Percentiles rank a stretch among this genome's conserved stretches.
phyloP scores from a whole-genome alignment of 2,329 filamentous ascomycete genomes.

The Arthrobotrys conoides region DNA sequence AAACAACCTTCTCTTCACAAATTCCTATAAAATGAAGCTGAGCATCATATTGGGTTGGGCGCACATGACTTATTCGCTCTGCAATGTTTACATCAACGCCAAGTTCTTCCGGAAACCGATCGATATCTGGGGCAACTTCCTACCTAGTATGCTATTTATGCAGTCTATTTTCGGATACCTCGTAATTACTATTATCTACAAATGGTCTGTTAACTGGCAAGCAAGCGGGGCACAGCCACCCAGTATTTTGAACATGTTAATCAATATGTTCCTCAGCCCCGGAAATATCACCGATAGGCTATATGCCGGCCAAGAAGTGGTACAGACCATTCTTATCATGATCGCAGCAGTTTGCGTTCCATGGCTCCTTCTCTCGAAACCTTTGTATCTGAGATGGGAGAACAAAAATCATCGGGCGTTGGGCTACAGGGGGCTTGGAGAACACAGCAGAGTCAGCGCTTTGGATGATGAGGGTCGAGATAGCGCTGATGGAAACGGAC shows the following conservation, averaged over 20 bases:
- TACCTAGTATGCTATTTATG: conserved; percentile 99
- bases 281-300: conserved; percentile 78
- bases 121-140: conserved; percentile 97
- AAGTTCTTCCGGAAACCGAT: conserved; percentile 94
- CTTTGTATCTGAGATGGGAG: conserved; percentile 93
- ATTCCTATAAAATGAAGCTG: conserved; percentile 99
- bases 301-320: conserved; percentile 80
- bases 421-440: conserved; percentile 83
- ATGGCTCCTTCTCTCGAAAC: conserved; percentile 92
- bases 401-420: conserved; percentile 88
- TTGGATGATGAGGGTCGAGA: conserved; percentile 86
- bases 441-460: conserved; percentile 88
- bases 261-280: conserved; percentile 98
- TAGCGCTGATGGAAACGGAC: conserved; percentile 65
- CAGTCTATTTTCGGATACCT: conserved; percentile 98
- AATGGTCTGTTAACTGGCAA: conserved; percentile 93
- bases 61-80: conserved; percentile 98
- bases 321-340: conserved; percentile 84
- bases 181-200: conserved; percentile 93
- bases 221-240: conserved; percentile 79
- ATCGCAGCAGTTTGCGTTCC: conserved; percentile 90
- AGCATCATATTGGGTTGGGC: conserved; percentile 97
- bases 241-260: conserved; percentile 96
- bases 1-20: conserved; percentile 94
- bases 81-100: conserved; percentile 92